phyloP scores from a whole-genome alignment of 2,329 filamentous ascomycete genomes.

The Apiospora marii region DNA sequence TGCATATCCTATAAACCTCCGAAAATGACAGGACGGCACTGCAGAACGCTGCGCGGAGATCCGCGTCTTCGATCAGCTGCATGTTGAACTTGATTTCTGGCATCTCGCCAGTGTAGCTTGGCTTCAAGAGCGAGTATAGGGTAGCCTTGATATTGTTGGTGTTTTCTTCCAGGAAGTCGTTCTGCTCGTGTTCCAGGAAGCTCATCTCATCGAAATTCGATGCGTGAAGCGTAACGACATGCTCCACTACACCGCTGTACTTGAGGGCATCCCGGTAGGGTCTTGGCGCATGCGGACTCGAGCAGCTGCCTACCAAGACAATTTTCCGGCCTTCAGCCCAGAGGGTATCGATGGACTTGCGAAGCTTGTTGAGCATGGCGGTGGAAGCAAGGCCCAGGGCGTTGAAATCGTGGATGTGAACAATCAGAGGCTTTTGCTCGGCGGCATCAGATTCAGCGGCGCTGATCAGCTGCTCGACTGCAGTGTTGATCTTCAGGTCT shows the following conservation, averaged over 20 bases:
- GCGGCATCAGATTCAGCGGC: constrained; percentile 48
- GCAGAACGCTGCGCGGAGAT: constrained; percentile 30
- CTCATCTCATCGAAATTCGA: neutral
- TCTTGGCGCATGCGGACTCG: constrained; percentile 58
- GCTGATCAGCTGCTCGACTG: constrained; percentile 64
- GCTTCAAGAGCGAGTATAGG: constrained; percentile 27
- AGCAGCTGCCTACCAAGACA: constrained; percentile 81
- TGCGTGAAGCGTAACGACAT: constrained; percentile 36
- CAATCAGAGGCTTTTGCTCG: constrained; percentile 64
- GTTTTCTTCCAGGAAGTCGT: constrained; percentile 39
- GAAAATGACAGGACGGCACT: constrained; percentile 34
- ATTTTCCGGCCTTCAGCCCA: constrained; percentile 76
- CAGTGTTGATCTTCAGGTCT: constrained; percentile 65
- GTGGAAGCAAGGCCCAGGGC: constrained; percentile 76
- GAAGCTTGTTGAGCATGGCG: constrained; percentile 70
- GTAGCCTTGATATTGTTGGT: constrained; percentile 39
- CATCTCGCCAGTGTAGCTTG: neutral
- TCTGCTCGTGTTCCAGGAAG: constrained; percentile 5
- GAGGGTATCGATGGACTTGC: constrained; percentile 73
- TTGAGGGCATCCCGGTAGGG: constrained; percentile 50
- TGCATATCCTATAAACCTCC: constrained; percentile 40
- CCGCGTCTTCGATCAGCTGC: constrained; percentile 16
- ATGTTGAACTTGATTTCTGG: constrained; percentile 23
- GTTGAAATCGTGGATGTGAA: constrained; percentile 83
- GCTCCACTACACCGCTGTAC: constrained; percentile 50